These are phyloP conservation scores for Russula sp. DNA, from an alignment of 768 basidiomycete genomes.

Conservation along the genomic window DNA sequence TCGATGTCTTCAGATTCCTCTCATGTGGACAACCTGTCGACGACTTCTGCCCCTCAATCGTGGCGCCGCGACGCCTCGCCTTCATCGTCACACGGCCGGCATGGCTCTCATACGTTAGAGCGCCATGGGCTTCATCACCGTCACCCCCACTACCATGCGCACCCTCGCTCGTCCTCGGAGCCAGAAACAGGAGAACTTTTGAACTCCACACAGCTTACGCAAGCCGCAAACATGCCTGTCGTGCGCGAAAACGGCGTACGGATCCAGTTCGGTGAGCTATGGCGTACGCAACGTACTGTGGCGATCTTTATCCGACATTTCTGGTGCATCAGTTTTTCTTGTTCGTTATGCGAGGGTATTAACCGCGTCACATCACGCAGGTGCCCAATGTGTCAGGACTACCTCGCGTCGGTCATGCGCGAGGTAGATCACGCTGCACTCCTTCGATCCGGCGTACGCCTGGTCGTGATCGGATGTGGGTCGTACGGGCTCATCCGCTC, in stretches of 20 bases:
- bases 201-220: constrained; percentile 45
- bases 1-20: constrained; percentile 11
- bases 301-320: constrained; percentile 87
- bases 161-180: constrained; percentile 17
- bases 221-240: constrained; percentile 56
- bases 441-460: constrained; percentile 41
- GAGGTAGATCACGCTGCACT: constrained; percentile 43
- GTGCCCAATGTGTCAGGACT: constrained; percentile 84
- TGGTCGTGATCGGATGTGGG: constrained; percentile 76
- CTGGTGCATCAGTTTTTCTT: constrained; percentile 36
- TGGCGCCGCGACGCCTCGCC: constrained; percentile 13
- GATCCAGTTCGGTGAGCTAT: constrained; percentile 62
- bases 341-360: constrained; percentile 10
- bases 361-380: constrained; percentile 26
- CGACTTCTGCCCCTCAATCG: background rate
- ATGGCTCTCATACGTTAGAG: constrained; percentile 1
- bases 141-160: constrained; percentile 15
- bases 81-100: constrained; percentile 7
- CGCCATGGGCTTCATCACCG: constrained; percentile 4
- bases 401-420: constrained; percentile 59
- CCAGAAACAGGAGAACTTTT: constrained; percentile 46
- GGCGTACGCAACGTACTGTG: constrained; percentile 50
- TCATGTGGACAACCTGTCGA: constrained; percentile 10
- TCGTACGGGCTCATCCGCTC: constrained; percentile 68
- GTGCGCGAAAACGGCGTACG: constrained; percentile 60